phyloP scores from a whole-genome alignment of 352 stramenopile species.

The Phytophthora chlamydospora region DNA sequence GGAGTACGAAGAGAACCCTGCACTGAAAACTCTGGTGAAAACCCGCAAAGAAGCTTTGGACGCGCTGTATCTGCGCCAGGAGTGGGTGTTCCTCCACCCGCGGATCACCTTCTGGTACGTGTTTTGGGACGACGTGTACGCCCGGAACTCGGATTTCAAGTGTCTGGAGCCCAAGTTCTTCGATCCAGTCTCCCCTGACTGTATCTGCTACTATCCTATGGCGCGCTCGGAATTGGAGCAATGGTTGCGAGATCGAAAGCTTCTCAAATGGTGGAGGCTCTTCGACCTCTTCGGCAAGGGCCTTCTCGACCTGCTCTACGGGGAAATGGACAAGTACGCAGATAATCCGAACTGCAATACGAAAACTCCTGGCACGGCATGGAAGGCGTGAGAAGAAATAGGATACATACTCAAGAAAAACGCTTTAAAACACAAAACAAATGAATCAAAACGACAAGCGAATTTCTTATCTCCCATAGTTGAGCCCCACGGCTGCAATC shows the following conservation, averaged over 20 bases:
- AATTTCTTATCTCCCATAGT: too few species aligned
- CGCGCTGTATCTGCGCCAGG: constrained; percentile 7
- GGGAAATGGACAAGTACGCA: neutral
- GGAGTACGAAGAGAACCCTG: neutral
- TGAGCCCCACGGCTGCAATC: too few species aligned
- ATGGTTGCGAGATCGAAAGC: constrained; percentile 22
- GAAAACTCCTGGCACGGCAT: too few species aligned
- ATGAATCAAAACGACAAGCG: too few species aligned
- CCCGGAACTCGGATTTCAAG: constrained; percentile 32
- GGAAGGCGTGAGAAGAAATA: too few species aligned
- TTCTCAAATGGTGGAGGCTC: neutral
- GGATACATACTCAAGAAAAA: too few species aligned
- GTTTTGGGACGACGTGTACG: constrained; percentile 47
- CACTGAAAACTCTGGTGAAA: neutral
- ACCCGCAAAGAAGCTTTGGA: constrained; percentile 1
- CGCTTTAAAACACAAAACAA: too few species aligned
- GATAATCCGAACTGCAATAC: too few species aligned
- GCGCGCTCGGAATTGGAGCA: constrained; percentile 22
- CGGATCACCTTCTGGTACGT: constrained; percentile 42
- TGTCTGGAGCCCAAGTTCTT: constrained; percentile 16
- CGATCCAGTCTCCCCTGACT: constrained; percentile 17
- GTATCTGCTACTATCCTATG: constrained; percentile 41
- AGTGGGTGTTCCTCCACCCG: constrained; percentile 29
- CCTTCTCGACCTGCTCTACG: constrained; percentile 6
- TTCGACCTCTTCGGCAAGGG: neutral